Evolutionary conservation across 2,329 filamentous ascomycete genomes (phyloP), one percentile per base, ranked within the genome.

Genomic region (Sporothrix luriei): DNA sequence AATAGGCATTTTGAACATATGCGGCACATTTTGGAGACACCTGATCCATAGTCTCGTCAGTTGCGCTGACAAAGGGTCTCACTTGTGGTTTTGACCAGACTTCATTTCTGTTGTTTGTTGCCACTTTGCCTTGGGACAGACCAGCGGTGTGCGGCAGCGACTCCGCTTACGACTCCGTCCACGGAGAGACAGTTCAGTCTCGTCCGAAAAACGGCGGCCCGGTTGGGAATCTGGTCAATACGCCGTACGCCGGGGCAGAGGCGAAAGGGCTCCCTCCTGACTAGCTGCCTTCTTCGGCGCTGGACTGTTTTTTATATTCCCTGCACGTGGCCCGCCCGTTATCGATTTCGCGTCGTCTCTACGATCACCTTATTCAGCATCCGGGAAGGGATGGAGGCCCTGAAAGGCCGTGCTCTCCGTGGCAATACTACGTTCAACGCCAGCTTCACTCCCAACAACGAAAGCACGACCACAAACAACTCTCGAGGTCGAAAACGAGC

Each of bases 131-230:
- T 48, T 62, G 13, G 7, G 21, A 11, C 26, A 7, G 24, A 48
- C 33, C 43, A 24, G 24, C 61, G 24, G 43, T 21, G 24, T 62
- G 57, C 57, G 57, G 57, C 21, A n/a, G 9, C 38, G n/a, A 21
- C 61, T 49, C 57, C 57, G 54, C 10, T 40, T 33, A 13, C 51
- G 21, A n/a, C 57, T 40, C 19, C 13, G 40, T 62, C 40, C 14
- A 14, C 51, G 51, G 51, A 14, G 24, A n/a, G 4, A 6, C 21
- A 21, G 19, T 43, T 13, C 19, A 5, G 13, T 21, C 16, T 48
- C 24, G 33, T 68, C 66, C 66, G 66, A 68, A 68, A 67, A 57
- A 33, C 52, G 66, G 66, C 55, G 40, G 38, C 21, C 24, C 46
- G 46, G 46, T 38, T 46, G 10, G 33, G 19, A 29, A 19, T 29